A percentile compares a stretch with the other conserved stretches of the same genome.
phyloP scores from a whole-genome alignment of 148 eudicot genomes.

The Amaranthus hypochondriacus region DNA sequence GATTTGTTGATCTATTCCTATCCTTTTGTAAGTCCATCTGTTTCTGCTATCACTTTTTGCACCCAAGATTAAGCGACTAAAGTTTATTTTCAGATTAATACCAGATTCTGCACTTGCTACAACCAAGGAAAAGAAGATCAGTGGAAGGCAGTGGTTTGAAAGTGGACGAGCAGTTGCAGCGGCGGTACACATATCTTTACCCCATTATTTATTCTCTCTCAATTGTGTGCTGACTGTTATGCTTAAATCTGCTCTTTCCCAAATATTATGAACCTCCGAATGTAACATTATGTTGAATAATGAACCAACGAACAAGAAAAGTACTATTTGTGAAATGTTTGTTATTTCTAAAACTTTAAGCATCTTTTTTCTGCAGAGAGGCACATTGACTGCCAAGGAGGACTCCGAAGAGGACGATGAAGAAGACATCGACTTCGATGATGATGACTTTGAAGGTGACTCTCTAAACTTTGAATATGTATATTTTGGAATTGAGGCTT shows the following conservation, averaged over 20 bases:
- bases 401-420: slow-evolving; percentile 63
- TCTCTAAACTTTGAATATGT: not conserved
- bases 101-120: slow-evolving; percentile 81
- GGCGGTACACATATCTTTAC: slow-evolving; percentile 38
- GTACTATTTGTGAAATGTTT: not conserved
- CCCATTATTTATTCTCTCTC: not conserved
- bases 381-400: slow-evolving; percentile 41
- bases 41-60: not conserved
- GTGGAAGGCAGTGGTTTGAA: slow-evolving; percentile 96
- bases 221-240: not conserved
- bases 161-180: slow-evolving; percentile 87
- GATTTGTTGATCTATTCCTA: not conserved
- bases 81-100: slow-evolving; percentile 59
- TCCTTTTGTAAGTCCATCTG: not conserved
- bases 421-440: slow-evolving; percentile 79
- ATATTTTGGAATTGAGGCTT: not conserved
- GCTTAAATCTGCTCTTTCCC: not conserved
- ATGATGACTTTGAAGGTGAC: slow-evolving; percentile 82
- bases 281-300: not conserved
- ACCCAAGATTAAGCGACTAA: slow-evolving; percentile 5
- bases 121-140: slow-evolving; percentile 79
- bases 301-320: not conserved
- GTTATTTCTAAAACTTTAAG: not conserved
- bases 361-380: slow-evolving; percentile 34
- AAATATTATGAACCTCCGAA: not conserved